A percentile compares a stretch with the other conserved stretches of the same genome.
Evolutionary conservation across 2,329 filamentous ascomycete species (phyloP).

Genomic region (Didymellaceae sp.): DNA sequence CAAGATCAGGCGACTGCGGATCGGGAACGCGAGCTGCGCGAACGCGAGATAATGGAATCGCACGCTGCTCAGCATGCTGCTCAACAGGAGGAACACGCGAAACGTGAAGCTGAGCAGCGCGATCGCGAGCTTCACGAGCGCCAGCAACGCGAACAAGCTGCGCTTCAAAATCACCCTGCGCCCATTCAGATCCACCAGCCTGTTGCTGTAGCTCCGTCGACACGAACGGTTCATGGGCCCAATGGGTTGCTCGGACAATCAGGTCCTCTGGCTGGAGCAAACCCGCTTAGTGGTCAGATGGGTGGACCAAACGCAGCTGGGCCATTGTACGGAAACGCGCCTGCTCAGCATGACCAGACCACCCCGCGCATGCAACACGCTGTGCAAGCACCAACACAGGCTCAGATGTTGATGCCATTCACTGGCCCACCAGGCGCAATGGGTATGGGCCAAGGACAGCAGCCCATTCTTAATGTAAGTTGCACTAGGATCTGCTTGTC

Average conservation of each 20-base stretch:
- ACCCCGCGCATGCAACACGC: slow-evolving; percentile 67
- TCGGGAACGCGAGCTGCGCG: slow-evolving; percentile 57
- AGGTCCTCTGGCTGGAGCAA: slow-evolving; percentile 59
- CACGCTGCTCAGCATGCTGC: slow-evolving; percentile 45
- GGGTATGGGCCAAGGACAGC: slow-evolving; percentile 76
- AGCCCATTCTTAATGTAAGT: slow-evolving; percentile 74
- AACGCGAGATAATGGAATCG: slow-evolving; percentile 60
- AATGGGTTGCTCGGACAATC: slow-evolving; percentile 77
- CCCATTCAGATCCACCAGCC: slow-evolving; percentile 94
- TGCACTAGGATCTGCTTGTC: slow-evolving; percentile 2
- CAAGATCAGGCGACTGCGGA: slow-evolving; percentile 47
- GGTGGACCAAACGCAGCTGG: slow-evolving; percentile 66
- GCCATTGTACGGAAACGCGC: slow-evolving; percentile 74
- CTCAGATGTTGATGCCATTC: slow-evolving; percentile 60
- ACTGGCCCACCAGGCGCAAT: slow-evolving; percentile 57
- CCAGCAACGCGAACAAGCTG: slow-evolving; percentile 70
- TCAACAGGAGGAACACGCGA: slow-evolving; percentile 63
- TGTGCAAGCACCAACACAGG: slow-evolving; percentile 60
- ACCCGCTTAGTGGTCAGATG: slow-evolving; percentile 58
- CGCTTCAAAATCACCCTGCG: slow-evolving; percentile 85
- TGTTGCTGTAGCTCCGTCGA: slow-evolving; percentile 77
- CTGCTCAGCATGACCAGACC: slow-evolving; percentile 64
- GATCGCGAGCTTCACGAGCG: slow-evolving; percentile 62
- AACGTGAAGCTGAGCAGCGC: slow-evolving; percentile 54
- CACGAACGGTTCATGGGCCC: slow-evolving; percentile 83